phyloP scores from a whole-genome alignment of 371 early-diverging fungal species.

The Mortierella sp. region DNA sequence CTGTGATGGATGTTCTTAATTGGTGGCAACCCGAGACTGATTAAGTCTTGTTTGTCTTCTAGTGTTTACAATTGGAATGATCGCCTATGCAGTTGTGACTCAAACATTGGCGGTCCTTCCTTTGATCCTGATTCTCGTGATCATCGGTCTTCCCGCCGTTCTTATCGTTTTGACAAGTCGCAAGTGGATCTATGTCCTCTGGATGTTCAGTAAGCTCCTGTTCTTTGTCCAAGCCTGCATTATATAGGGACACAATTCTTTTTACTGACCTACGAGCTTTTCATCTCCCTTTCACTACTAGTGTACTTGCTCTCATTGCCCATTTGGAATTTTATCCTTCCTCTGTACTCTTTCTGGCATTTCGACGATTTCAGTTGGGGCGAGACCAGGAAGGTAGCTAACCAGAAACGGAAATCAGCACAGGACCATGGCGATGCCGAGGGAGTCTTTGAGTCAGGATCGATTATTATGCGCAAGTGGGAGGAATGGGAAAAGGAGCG shows the following conservation, averaged over 20 bases:
- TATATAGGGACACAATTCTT: background rate
- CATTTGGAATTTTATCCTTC: conserved; percentile 97
- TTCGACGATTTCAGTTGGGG: conserved; percentile 98
- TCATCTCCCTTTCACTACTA: conserved; percentile 16
- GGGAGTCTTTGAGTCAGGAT: conserved; percentile 67
- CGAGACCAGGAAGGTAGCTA: conserved; percentile 81
- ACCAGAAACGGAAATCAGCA: conserved; percentile 69
- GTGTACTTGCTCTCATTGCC: conserved; percentile 84
- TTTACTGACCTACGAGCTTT: background rate
- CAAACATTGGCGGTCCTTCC: conserved; percentile 61
- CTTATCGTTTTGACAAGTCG: conserved; percentile 90
- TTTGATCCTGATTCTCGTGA: conserved; percentile 70
- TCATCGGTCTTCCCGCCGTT: conserved; percentile 87
- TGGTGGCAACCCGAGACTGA: conserved; percentile 13
- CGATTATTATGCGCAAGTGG: conserved; percentile 74
- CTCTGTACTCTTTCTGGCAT: conserved; percentile 96
- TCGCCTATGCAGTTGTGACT: conserved; percentile 31
- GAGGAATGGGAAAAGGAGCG: conserved; percentile 83
- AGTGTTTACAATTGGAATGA: conserved; percentile 48
- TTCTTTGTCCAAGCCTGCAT: background rate
- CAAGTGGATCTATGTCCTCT: conserved; percentile 82
- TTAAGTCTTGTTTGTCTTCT: conserved; percentile 57
- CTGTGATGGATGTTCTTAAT: conserved; percentile 44
- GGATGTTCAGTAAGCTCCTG: conserved; percentile 75
- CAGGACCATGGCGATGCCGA: conserved; percentile 73